Conservation (phyloP, 345 rosid species). For the Camelina hispida region DNA sequence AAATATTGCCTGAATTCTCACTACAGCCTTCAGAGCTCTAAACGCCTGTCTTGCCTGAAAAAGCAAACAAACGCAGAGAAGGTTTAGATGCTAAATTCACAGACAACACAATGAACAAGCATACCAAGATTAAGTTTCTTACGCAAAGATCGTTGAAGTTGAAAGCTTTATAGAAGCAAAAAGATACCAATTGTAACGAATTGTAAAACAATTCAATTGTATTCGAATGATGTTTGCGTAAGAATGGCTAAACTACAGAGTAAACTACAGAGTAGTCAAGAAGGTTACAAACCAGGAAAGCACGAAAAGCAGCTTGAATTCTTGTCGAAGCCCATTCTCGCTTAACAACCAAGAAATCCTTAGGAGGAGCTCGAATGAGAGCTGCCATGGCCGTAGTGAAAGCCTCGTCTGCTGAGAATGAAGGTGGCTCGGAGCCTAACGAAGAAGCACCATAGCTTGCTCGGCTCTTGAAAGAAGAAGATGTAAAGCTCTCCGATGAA, state of each 20-base stretch:
- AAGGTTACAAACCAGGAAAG: slow-evolving; percentile 58
- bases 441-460: slow-evolving; percentile 43
- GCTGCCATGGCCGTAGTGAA: slow-evolving; percentile 76
- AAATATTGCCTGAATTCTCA: slow-evolving; percentile 89
- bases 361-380: slow-evolving; percentile 72
- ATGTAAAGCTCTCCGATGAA: slow-evolving; percentile 45
- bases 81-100: neutral
- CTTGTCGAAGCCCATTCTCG: slow-evolving; percentile 90
- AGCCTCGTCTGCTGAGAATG: slow-evolving; percentile 51
- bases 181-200: neutral
- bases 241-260: neutral
- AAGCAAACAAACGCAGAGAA: neutral
- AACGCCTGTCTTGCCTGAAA: slow-evolving; percentile 78
- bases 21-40: slow-evolving; percentile 86
- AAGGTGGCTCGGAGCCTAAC: slow-evolving; percentile 41
- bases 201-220: neutral
- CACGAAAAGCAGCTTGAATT: slow-evolving; percentile 87
- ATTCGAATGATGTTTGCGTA: neutral
- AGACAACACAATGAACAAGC: slow-evolving; percentile 2
- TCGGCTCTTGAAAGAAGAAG: slow-evolving; percentile 43
- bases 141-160: neutral
- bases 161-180: neutral
- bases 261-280: neutral
- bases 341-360: slow-evolving; percentile 65
- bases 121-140: neutral